Base-by-base conservation (phyloP, 225 moss, liverwort and hornwort genomes). In the Climacium dendroides region DNA sequence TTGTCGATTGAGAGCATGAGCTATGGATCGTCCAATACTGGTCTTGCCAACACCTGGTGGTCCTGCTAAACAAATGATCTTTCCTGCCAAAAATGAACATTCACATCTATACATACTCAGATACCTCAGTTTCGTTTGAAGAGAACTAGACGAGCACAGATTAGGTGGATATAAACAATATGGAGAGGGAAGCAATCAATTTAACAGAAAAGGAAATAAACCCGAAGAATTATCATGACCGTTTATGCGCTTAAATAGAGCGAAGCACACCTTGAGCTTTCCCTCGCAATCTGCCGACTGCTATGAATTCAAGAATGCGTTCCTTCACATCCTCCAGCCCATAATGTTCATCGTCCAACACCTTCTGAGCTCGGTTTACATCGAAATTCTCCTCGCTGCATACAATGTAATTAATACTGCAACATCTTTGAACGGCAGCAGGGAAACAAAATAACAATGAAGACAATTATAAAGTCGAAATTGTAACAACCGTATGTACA, bases 11-110 rank as follows among this genome's bases (percentile, higher is more conserved):
- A 99, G 96, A 64, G 98, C 98, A 93, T 99, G 96, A 87, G 98
- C 98, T 90, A 99, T 99, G 34, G 98, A 99, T 53, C 97, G 96
- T 85, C 95, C 98, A 90, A 99, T 99, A 85, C 98, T 99, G 74
- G 97, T 99, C 92, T 99, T 99, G 81, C 98, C 97, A 79, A 99
- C 98, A 81, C 98, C 97, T 79, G 98, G 98, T 84, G 98, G 97
- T 62, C 98, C 98, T 83, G 98, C 98, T 88, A 98, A 93, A 80
- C 98, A 98, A 60, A 98, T 98, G 15, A 98, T 98, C 89, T 98
- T 98, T 54, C 98, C 98, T 98, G 94, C 88, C 89, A 77, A 85
- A 57, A 89, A 81, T 71, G 59, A 84, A 76, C 77, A 85, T 35
- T 64, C 80, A 91, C 50, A 78, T 18, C n/a, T 54, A 81, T 54